Conservation (phyloP, 805 yeast species). For the Candida nemodendra region DNA sequence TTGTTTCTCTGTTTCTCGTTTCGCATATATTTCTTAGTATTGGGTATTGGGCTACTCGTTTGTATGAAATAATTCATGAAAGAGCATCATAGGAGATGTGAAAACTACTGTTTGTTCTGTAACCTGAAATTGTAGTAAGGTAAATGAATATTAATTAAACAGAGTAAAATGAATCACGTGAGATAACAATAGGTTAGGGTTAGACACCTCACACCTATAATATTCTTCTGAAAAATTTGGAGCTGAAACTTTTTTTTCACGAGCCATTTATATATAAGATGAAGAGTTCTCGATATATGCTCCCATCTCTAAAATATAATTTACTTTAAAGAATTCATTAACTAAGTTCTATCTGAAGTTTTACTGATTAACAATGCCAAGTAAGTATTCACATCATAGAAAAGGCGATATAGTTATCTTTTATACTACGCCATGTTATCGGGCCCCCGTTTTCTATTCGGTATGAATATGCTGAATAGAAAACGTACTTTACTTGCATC, state of each 20-base stretch:
- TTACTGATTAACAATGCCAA: conserved; percentile 27
- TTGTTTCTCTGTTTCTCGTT: background rate
- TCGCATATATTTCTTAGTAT: background rate
- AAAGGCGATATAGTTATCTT: no score
- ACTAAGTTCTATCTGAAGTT: conserved; percentile 1
- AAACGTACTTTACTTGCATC: no score
- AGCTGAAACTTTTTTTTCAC: no score
- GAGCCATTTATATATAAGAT: no score
- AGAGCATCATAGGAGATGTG: background rate
- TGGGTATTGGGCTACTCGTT: background rate
- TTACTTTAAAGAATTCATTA: background rate
- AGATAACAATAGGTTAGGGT: no score
- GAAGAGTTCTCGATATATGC: no score
- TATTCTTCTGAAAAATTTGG: no score
- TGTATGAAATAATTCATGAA: background rate
- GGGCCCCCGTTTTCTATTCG: conserved; percentile 19
- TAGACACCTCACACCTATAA: background rate
- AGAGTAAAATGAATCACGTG: no score
- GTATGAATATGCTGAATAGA: no score
- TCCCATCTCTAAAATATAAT: no score
- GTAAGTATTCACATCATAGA: conserved; percentile 19
- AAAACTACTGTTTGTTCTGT: background rate
- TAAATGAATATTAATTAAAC: no score
- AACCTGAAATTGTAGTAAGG: no score
- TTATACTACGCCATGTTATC: conserved; percentile 26